These are phyloP conservation scores for Ochromonas danica DNA, from an alignment of 108 stramenopile genomes.

Conservation along the genomic window DNA sequence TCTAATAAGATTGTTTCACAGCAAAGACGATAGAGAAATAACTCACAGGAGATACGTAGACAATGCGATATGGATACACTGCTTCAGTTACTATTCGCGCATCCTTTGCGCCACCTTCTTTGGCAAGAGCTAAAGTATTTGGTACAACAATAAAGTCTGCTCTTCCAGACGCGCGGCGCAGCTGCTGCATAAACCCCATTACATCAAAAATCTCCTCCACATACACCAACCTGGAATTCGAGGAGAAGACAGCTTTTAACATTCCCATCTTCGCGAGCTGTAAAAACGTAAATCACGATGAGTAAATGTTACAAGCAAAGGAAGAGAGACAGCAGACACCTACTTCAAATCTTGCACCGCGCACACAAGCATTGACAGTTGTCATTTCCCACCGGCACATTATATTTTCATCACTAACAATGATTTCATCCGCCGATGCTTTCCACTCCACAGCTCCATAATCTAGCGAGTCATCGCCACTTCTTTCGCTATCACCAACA, in stretches of 20 bases:
- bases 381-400: constrained; percentile 91
- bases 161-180: constrained; percentile 45
- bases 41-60: not conserved
- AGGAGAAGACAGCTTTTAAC: constrained; percentile 85
- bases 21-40: not conserved
- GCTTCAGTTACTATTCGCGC: not conserved
- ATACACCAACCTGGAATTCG: constrained; percentile 73
- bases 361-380: constrained; percentile 79
- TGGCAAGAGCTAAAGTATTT: not conserved
- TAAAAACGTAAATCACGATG: no score
- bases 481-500: no score
- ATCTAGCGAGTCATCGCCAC: no score
- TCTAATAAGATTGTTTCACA: not conserved
- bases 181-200: constrained; percentile 94
- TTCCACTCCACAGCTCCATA: no score
- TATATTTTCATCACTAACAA: constrained; percentile 79
- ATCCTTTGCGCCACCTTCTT: not conserved
- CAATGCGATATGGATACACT: not conserved
- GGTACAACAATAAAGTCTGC: not conserved
- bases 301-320: no score
- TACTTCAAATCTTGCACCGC: constrained; percentile 79
- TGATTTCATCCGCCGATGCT: constrained; percentile 82
- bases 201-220: constrained; percentile 92
- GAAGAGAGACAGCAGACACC: no score
- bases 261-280: constrained; percentile 85